phyloP scores from a whole-genome alignment of 345 rosid species.

The Microcos paniculata region DNA sequence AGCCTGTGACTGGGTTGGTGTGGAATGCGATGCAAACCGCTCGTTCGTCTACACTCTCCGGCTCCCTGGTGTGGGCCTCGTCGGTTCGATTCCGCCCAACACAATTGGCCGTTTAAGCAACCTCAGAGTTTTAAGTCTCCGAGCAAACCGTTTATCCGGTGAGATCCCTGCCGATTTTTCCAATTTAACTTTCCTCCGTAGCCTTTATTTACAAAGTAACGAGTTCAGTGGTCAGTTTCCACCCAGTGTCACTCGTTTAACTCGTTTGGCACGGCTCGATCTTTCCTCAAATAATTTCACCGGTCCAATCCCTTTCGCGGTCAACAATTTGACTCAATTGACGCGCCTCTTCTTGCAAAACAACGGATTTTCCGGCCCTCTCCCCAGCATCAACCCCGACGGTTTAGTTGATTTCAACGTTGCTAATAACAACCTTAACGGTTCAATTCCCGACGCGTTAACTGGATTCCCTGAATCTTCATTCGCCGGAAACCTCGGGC shows the following conservation, averaged over 20 bases:
- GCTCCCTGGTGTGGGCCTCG: slow-evolving; percentile 80
- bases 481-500: slow-evolving; percentile 69
- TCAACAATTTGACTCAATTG: slow-evolving; percentile 74
- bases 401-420: slow-evolving; percentile 55
- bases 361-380: slow-evolving; percentile 64
- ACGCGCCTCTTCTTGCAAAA: slow-evolving; percentile 61
- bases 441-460: slow-evolving; percentile 65
- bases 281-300: slow-evolving; percentile 77
- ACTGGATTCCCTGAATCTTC: slow-evolving; percentile 45
- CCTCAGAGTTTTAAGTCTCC: slow-evolving; percentile 89
- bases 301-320: slow-evolving; percentile 65
- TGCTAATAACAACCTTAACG: slow-evolving; percentile 75
- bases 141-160: slow-evolving; percentile 74
- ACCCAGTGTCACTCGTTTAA: slow-evolving; percentile 43
- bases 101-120: slow-evolving; percentile 67
- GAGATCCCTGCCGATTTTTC: slow-evolving; percentile 83
- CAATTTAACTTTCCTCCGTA: slow-evolving; percentile 65
- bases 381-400: slow-evolving; percentile 50
- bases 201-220: slow-evolving; percentile 73
- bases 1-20: slow-evolving; percentile 85
- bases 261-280: slow-evolving; percentile 69
- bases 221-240: slow-evolving; percentile 70
- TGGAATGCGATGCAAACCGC: slow-evolving; percentile 55
- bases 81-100: slow-evolving; percentile 66
- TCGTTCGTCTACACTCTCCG: slow-evolving; percentile 64